Evolutionary conservation across 148 eudicot genomes (phyloP).

Genomic region (Polygonum aviculare): DNA sequence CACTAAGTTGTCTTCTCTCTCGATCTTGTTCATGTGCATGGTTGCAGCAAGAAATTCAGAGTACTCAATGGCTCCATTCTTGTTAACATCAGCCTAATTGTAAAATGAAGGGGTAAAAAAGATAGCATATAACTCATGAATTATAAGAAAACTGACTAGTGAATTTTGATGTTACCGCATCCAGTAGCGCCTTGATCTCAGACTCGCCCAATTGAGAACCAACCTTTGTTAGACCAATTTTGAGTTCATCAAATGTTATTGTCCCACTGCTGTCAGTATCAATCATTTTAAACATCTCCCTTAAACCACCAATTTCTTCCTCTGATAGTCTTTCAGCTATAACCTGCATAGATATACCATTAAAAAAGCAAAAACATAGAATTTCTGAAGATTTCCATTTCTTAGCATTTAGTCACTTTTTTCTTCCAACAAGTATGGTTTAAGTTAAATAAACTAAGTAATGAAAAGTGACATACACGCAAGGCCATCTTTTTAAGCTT

Average conservation of each 20-base stretch:
- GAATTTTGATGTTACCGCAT: conserved; percentile 16
- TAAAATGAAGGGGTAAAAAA: neutral
- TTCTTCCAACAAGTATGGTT: neutral
- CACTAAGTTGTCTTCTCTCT: conserved; percentile 28
- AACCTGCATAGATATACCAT: conserved; percentile 16
- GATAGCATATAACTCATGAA: neutral
- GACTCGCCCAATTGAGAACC: conserved; percentile 28
- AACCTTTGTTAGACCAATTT: conserved; percentile 23
- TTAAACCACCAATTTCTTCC: conserved; percentile 38
- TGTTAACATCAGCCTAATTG: conserved; percentile 29
- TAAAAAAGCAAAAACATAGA: neutral
- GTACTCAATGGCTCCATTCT: conserved; percentile 32
- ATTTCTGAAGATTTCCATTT: neutral
- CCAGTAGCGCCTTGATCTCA: conserved; percentile 31
- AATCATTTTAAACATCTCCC: conserved; percentile 32
- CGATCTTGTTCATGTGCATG: conserved; percentile 34
- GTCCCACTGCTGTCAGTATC: conserved; percentile 35
- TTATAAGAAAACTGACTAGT: neutral
- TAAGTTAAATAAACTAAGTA: neutral
- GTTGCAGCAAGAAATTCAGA: conserved; percentile 40
- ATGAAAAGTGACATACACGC: conserved; percentile 36
- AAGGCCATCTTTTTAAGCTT: conserved; percentile 79
- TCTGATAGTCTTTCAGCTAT: conserved; percentile 39
- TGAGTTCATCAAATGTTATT: conserved; percentile 34
- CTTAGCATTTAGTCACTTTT: too few species aligned